phyloP scores from a whole-genome alignment of 202 grass and related monocot genomes.

The Dendrocalamus latiflorus region DNA sequence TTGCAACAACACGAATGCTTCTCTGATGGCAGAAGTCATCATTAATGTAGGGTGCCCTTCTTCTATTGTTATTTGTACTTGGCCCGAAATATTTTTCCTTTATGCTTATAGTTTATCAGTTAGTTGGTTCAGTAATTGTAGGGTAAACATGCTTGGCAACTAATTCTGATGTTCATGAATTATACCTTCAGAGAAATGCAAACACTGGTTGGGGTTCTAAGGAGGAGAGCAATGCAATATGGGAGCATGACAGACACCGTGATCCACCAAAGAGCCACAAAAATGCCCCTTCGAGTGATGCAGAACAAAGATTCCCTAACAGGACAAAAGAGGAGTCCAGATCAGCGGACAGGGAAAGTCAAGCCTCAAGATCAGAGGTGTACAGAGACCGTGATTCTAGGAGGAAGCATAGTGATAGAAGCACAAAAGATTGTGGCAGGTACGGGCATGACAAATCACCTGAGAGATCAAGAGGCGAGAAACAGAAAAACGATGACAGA shows the following conservation, averaged over 20 bases:
- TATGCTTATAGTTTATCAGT: background rate
- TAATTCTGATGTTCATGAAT: background rate
- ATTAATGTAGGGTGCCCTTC: too few relatives aligned
- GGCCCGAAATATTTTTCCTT: too few relatives aligned
- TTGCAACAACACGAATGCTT: too few relatives aligned
- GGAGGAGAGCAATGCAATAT: slow-evolving; percentile 46
- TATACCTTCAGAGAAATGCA: slow-evolving; percentile 43
- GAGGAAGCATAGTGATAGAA: slow-evolving; percentile 17
- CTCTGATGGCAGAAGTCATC: too few relatives aligned
- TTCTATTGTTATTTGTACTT: too few relatives aligned
- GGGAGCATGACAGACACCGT: slow-evolving; percentile 48
- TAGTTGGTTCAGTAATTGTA: background rate
- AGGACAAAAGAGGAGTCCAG: slow-evolving; percentile 14
- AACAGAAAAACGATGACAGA: too few relatives aligned
- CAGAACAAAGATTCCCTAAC: background rate
- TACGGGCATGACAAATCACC: slow-evolving; percentile 19
- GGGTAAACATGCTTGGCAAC: background rate
- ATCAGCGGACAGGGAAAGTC: slow-evolving; percentile 26
- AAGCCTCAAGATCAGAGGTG: slow-evolving; percentile 37
- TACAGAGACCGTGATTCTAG: slow-evolving; percentile 33
- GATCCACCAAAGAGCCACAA: slow-evolving; percentile 38
- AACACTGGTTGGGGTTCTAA: slow-evolving; percentile 56
- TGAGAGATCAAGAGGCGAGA: slow-evolving; percentile 38
- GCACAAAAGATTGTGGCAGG: slow-evolving; percentile 24
- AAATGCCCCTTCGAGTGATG: background rate